Base-by-base conservation (phyloP, 306 rosid species). In the Prunus kanzakura region DNA sequence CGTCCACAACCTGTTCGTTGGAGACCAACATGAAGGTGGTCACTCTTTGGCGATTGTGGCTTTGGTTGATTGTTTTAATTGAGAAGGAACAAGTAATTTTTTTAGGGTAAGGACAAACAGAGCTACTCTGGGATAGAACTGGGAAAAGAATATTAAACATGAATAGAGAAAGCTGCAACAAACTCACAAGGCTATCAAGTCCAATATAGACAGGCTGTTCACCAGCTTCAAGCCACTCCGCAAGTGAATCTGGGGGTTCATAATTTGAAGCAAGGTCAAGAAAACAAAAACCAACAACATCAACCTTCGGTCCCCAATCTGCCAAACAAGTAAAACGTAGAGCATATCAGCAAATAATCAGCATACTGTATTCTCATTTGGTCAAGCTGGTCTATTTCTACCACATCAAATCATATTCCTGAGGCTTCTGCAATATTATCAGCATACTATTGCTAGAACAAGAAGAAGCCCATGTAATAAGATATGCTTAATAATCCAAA, bases 121-220 rank as follows among this genome's bases (percentile, higher is more conserved):
- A 20, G 20, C 20, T 20, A 20, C 20, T 20, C 20, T 20, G 20
- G 20, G 20, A 20, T 20, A 20, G 20, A 20, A 20, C 20, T 20
- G 20, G 20, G 20, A 20, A 20, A 20, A 20, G 20, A 57, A 20
- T 19, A 71, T 52, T 56, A 45, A 61, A 49, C 18, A 41, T 41
- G 57, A 38, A 23, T 25, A 62, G 14, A 12, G 3, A 64, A 61
- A 13, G 49, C 20, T 25, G 23, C 41, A 32, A 29, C 35, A 82
- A 71, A 83, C 98, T 91, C 88, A 94, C 98, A 73, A 94, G 97
- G 90, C 98, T 94, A 38, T 97, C 98, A 78, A 94, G 91, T 84
- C 98, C 98, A 80, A 94, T 78, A 75, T 94, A 94, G 56, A 94
- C 87, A 73, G 98, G 98, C 67, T 23, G 75, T 52, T 81, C 72